Percentiles rank a stretch among this genome's conserved stretches.
These are phyloP conservation scores for Haematococcus lacustris DNA, from an alignment of 139 green algal species.

Conservation along the genomic window DNA sequence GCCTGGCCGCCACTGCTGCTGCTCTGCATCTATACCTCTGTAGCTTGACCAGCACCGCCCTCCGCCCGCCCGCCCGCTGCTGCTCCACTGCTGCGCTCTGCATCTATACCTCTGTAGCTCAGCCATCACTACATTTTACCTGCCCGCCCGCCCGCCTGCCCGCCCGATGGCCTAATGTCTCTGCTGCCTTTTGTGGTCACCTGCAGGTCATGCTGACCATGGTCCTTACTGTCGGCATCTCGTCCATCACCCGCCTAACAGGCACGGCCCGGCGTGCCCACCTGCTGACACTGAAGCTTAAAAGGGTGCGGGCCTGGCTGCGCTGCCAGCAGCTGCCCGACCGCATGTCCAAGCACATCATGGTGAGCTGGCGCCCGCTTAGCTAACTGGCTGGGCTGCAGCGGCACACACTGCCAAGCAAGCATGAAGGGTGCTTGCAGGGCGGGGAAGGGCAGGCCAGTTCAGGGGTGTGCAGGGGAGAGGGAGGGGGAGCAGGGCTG, in stretches of 20 bases:
- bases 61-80: too few species aligned
- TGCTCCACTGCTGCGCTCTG: too few species aligned
- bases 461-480: too few species aligned
- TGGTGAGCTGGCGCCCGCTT: not conserved
- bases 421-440: not conserved
- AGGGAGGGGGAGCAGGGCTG: too few species aligned
- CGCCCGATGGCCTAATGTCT: too few species aligned
- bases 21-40: too few species aligned
- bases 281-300: not conserved
- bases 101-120: too few species aligned
- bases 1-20: not conserved
- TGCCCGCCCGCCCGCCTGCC: too few species aligned
- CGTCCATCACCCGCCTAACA: not conserved
- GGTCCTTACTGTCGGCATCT: not conserved
- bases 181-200: too few species aligned
- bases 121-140: too few species aligned
- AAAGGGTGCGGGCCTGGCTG: not conserved
- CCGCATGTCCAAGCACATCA: not conserved
- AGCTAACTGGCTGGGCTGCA: not conserved
- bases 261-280: too few species aligned
- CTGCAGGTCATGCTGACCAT: constrained; percentile 5
- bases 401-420: not conserved
- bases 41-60: too few species aligned
- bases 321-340: not conserved
- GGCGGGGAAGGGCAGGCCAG: not conserved